phyloP scores from a whole-genome alignment of 2,329 filamentous ascomycete species.

The Drechslerella coelobrocha region DNA sequence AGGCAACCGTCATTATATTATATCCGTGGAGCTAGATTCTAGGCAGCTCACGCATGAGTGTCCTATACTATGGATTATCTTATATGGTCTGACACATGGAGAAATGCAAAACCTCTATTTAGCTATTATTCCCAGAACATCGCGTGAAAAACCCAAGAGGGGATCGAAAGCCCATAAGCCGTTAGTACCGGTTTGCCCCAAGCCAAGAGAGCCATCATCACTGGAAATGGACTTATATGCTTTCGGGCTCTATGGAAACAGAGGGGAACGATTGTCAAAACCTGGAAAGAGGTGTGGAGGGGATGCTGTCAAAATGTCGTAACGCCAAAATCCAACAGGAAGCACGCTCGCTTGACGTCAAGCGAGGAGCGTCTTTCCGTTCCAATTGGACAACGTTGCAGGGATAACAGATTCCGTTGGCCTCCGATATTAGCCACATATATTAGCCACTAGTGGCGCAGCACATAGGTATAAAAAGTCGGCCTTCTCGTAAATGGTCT shows the following conservation, averaged over 20 bases:
- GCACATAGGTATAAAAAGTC: slow-evolving; percentile 5
- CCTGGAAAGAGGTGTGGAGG: slow-evolving; percentile 17
- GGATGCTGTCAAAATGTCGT: slow-evolving; percentile 50
- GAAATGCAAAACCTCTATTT: slow-evolving; percentile 12
- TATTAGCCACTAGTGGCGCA: slow-evolving; percentile 32
- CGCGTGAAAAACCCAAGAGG: not conserved
- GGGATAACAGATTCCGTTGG: not conserved
- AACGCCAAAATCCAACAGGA: slow-evolving; percentile 12
- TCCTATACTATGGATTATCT: slow-evolving; percentile 29
- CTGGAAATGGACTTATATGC: not conserved
- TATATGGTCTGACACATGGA: slow-evolving; percentile 35
- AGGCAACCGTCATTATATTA: slow-evolving; percentile 9
- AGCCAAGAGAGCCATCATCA: slow-evolving; percentile 18
- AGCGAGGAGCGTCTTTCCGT: slow-evolving; percentile 8
- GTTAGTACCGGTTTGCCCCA: not conserved
- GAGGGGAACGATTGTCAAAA: slow-evolving; percentile 16
- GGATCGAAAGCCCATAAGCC: not conserved
- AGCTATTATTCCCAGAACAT: slow-evolving; percentile 8
- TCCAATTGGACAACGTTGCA: slow-evolving; percentile 18
- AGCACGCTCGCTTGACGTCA: slow-evolving; percentile 46
- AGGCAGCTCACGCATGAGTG: not conserved
- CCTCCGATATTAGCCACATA: slow-evolving; percentile 17
- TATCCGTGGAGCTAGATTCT: slow-evolving; percentile 9
- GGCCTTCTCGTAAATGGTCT: slow-evolving; percentile 17
- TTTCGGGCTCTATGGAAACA: slow-evolving; percentile 5